A percentile compares a stretch with the other conserved stretches of the same genome.
phyloP scores from a whole-genome alignment of 495 filamentous ascomycete genomes.

The Penicillium atrosanguineum region DNA sequence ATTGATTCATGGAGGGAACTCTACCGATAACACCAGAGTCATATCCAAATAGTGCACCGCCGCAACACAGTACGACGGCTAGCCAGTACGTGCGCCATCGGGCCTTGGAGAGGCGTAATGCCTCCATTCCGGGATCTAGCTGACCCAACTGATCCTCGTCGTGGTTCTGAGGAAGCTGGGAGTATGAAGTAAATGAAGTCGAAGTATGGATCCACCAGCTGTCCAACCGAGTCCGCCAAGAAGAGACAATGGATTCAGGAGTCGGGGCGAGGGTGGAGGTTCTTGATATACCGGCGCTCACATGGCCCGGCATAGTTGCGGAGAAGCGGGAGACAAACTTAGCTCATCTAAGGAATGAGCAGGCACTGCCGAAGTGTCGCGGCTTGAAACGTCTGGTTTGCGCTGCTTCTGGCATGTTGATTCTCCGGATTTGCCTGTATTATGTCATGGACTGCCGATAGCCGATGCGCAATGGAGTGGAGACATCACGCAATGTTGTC shows the following conservation, averaged over 20 bases:
- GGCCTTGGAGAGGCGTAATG: slow-evolving; percentile 26
- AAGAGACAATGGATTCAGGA: slow-evolving; percentile 11
- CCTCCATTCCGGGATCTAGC: slow-evolving; percentile 19
- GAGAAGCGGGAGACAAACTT: not conserved
- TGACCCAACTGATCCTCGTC: slow-evolving; percentile 1
- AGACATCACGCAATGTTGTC: slow-evolving; percentile 13
- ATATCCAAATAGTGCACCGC: slow-evolving; percentile 45
- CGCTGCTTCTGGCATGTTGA: slow-evolving; percentile 10
- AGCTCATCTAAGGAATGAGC: not conserved
- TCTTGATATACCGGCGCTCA: slow-evolving; percentile 13
- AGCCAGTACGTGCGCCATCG: slow-evolving; percentile 53
- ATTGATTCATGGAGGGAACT: not conserved
- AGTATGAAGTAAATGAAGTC: slow-evolving; percentile 6
- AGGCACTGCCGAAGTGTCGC: not conserved
- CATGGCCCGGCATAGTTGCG: slow-evolving; percentile 14
- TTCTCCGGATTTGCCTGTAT: slow-evolving; percentile 18
- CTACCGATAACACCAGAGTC: slow-evolving; percentile 47
- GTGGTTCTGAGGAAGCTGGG: slow-evolving; percentile 12
- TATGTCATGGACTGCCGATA: slow-evolving; percentile 26
- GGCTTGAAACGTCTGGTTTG: not conserved
- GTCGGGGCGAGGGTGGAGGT: slow-evolving; percentile 5
- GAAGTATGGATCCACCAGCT: slow-evolving; percentile 12
- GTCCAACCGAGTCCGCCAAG: slow-evolving; percentile 6
- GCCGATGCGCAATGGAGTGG: slow-evolving; percentile 17
- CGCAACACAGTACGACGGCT: slow-evolving; percentile 45